A percentile compares a stretch with the other conserved stretches of the same genome.
Evolutionary conservation across 2,329 filamentous ascomycete genomes (phyloP).

Genomic region (Dendryphion nanum): DNA sequence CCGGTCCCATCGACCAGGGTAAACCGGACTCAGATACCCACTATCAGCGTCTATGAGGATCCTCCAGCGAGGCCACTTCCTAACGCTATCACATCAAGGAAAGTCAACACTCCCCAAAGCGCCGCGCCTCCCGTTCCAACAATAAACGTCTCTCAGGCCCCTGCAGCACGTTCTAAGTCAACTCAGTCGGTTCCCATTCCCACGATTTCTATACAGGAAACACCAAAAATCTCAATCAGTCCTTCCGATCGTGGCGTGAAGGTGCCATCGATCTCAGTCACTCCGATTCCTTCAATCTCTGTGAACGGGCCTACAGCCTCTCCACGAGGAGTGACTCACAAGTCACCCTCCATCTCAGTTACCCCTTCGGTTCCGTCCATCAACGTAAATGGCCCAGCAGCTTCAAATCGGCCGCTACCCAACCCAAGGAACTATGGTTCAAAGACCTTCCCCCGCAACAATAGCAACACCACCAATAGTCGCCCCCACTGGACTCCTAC

Average conservation of each 20-base stretch:
- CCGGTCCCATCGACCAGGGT: conserved; percentile 17
- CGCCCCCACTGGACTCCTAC: conserved; percentile 48
- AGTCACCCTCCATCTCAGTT: conserved; percentile 19
- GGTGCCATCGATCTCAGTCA: conserved; percentile 11
- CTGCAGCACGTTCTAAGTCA: conserved; percentile 23
- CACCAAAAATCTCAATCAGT: conserved; percentile 24
- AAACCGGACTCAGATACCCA: conserved; percentile 16
- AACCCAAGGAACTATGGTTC: conserved; percentile 45
- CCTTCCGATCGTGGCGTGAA: conserved; percentile 16
- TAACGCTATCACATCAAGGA: conserved; percentile 20
- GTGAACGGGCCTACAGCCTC: conserved; percentile 19
- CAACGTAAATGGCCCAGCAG: conserved; percentile 15
- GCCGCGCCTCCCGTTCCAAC: conserved; percentile 33
- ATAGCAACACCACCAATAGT: conserved; percentile 33
- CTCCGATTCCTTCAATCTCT: conserved; percentile 28
- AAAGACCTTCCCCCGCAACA: conserved; percentile 38
- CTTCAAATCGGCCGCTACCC: conserved; percentile 49
- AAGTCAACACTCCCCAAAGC: conserved; percentile 26
- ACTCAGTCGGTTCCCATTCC: conserved; percentile 24
- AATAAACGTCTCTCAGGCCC: conserved; percentile 52
- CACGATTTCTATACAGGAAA: conserved; percentile 24
- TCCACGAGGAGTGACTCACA: conserved; percentile 14
- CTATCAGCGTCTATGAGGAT: conserved; percentile 26
- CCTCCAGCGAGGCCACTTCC: conserved; percentile 28
- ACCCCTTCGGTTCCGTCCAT: conserved; percentile 17